These are phyloP conservation scores for Candida railenensis DNA, from an alignment of 805 yeast genomes.

Conservation along the genomic window DNA sequence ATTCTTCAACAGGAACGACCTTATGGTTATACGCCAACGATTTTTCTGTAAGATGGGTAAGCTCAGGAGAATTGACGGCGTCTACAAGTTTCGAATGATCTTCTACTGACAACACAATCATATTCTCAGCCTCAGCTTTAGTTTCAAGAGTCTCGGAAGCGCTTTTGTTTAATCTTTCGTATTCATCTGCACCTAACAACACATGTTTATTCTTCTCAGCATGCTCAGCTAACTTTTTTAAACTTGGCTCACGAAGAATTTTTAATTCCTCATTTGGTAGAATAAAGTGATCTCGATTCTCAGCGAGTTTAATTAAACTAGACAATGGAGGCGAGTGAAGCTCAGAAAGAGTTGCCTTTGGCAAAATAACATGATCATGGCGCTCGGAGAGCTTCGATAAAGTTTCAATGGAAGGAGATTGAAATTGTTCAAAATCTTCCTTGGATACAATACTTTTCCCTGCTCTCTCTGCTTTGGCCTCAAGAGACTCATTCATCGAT, in stretches of 20 bases:
- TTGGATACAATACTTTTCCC: not conserved
- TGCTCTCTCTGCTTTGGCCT: not conserved
- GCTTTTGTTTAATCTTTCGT: not conserved
- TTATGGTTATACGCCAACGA: not conserved
- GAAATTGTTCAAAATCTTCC: not conserved
- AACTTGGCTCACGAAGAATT: not conserved
- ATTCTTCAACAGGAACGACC: conserved; percentile 11
- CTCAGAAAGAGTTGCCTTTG: conserved; percentile 8
- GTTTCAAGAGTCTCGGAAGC: conserved; percentile 3
- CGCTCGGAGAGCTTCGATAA: not conserved
- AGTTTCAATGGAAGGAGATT: not conserved
- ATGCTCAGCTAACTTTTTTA: not conserved
- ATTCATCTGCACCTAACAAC: not conserved
- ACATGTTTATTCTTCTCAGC: conserved; percentile 10
- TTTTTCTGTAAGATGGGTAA: conserved; percentile 16
- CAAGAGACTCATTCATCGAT: not conserved
- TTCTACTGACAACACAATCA: not conserved
- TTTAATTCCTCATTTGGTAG: conserved; percentile 4
- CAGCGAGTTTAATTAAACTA: conserved; percentile 11
- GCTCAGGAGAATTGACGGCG: conserved; percentile 16
- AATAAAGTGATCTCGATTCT: conserved; percentile 5
- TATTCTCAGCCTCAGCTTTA: conserved; percentile 4
- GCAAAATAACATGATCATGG: conserved; percentile 14
- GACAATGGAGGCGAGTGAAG: conserved; percentile 9
- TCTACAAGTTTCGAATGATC: conserved; percentile 2